Percentiles rank a stretch among this genome's conserved stretches.
Conservation (phyloP, 208 protist genomes). For the Acanthamoeba culbertsoni region DNA sequence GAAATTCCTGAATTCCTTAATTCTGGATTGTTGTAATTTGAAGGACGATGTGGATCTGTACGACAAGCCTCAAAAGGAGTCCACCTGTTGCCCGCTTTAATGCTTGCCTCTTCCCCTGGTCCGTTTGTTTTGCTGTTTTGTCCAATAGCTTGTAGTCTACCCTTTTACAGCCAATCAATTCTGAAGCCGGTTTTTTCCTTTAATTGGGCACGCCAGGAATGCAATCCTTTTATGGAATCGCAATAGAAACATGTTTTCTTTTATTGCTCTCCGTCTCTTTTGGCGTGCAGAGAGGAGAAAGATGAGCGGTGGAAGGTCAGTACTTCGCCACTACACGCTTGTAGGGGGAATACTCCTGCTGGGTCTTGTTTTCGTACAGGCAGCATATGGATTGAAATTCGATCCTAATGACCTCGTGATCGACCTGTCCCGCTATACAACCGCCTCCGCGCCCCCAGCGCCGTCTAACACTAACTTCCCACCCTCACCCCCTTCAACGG, state of each 20-base stretch:
- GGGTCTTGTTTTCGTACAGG: background rate
- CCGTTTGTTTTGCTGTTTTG: background rate
- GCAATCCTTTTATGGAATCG: too few species aligned
- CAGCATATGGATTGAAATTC: background rate
- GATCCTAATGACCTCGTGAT: background rate
- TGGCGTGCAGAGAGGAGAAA: too few species aligned
- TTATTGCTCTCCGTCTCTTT: too few species aligned
- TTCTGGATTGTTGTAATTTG: too few species aligned
- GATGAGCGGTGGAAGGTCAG: too few species aligned
- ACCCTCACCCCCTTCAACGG: background rate
- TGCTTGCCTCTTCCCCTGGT: background rate
- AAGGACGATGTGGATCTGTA: background rate
- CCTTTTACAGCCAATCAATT: too few species aligned
- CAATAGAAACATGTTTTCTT: too few species aligned
- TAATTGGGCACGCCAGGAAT: too few species aligned
- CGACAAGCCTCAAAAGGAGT: slow-evolving; percentile 9
- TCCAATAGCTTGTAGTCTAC: too few species aligned
- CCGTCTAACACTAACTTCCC: background rate
- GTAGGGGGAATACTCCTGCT: background rate
- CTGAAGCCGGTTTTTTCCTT: too few species aligned
- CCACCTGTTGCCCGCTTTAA: background rate
- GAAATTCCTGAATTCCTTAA: too few species aligned
- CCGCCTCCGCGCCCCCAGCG: background rate
- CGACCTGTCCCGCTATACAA: background rate
- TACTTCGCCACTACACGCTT: too few species aligned